Evolutionary conservation across 306 rosid genomes (phyloP).

Genomic region (Rosa chinensis): DNA sequence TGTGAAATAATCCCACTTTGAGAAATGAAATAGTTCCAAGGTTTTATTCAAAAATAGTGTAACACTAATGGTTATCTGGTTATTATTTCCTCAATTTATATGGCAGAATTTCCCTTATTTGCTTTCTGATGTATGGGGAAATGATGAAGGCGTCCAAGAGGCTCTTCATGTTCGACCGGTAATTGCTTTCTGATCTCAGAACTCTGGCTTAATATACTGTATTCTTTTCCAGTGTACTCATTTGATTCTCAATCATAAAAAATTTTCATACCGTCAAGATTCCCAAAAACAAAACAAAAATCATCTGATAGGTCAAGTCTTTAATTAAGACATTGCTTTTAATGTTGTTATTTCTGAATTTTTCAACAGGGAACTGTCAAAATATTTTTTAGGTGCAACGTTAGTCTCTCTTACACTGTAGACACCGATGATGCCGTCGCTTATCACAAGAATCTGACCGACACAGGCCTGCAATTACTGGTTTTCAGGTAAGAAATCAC

Average conservation of each 20-base stretch:
- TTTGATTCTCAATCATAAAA: background rate
- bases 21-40: background rate
- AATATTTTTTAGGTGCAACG: constrained; percentile 23
- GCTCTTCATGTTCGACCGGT: constrained; percentile 29
- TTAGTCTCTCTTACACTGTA: constrained; percentile 19
- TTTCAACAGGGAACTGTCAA: constrained; percentile 26
- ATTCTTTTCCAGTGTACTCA: background rate
- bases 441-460: constrained; percentile 20
- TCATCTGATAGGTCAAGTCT: background rate
- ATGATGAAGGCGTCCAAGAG: constrained; percentile 18
- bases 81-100: background rate
- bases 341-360: background rate
- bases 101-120: constrained; percentile 28
- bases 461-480: constrained; percentile 19
- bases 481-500: constrained; percentile 21
- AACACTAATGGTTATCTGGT: background rate
- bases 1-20: background rate
- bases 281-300: background rate
- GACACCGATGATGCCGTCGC: constrained; percentile 14
- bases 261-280: background rate
- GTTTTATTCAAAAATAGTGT: background rate
- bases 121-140: constrained; percentile 17
- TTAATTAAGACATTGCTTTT: background rate
- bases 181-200: background rate
- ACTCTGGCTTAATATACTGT: background rate